Evolutionary conservation across 2,329 filamentous ascomycete species (phyloP).

Genomic region (Arthroderma sp.): DNA sequence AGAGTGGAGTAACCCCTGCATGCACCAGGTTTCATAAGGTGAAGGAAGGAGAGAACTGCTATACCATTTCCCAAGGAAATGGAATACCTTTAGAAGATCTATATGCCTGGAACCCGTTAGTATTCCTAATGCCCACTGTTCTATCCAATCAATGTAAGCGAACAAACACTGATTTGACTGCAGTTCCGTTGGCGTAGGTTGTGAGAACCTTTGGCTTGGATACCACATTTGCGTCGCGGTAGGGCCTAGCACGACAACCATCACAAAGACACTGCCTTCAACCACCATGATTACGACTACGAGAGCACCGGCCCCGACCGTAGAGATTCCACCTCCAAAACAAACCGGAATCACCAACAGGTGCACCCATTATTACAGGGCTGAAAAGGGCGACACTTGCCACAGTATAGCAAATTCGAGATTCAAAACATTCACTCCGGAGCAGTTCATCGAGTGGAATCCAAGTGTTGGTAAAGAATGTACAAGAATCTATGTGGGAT

Average conservation of each 20-base stretch:
- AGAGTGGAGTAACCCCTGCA: no score
- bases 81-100: neutral
- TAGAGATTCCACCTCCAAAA: neutral
- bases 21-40: no score
- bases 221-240: neutral
- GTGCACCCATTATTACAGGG: slow-evolving; percentile 1
- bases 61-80: neutral
- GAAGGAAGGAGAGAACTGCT: no score
- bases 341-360: neutral
- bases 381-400: neutral
- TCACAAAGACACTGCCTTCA: no score
- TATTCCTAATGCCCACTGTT: neutral
- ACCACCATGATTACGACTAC: no score
- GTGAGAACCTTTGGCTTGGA: neutral
- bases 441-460: slow-evolving; percentile 2
- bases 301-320: neutral
- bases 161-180: neutral
- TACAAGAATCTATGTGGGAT: slow-evolving; percentile 1
- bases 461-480: slow-evolving; percentile 1
- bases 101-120: neutral
- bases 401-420: neutral
- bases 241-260: no score
- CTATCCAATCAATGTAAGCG: neutral
- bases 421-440: neutral
- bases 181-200: neutral